phyloP scores from a whole-genome alignment of 305 asterid species.

The Fraxinus floribunda region DNA sequence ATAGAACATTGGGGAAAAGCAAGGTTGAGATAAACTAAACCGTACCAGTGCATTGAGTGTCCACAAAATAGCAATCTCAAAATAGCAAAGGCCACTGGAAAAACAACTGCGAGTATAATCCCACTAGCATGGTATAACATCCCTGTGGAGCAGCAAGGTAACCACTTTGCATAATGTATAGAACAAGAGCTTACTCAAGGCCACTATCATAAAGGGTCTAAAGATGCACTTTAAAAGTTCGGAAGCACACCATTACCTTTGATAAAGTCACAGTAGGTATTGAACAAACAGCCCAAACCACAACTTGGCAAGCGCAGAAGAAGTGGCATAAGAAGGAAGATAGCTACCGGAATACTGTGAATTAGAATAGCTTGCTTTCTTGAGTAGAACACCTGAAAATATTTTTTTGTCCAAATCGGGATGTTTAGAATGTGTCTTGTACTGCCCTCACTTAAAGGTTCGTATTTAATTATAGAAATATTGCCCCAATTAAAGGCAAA shows the following conservation, averaged over 20 bases:
- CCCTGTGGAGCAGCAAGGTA: conserved; percentile 54
- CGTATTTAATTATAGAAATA: conserved; percentile 12
- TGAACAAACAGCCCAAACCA: conserved; percentile 43
- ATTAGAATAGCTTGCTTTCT: conserved; percentile 65
- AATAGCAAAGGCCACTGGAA: conserved; percentile 71
- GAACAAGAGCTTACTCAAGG: conserved; percentile 14
- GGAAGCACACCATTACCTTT: conserved; percentile 60
- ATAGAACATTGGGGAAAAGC: conserved; percentile 17
- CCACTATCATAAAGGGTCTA: conserved; percentile 6
- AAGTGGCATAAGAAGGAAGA: conserved; percentile 80
- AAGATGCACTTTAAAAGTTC: conserved; percentile 16
- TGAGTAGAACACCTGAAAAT: conserved; percentile 70
- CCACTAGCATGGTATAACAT: conserved; percentile 68
- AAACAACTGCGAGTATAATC: conserved; percentile 61
- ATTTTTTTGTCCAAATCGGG: conserved; percentile 22
- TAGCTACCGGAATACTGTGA: conserved; percentile 75
- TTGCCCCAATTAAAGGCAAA: conserved; percentile 20
- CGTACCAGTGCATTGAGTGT: conserved; percentile 90
- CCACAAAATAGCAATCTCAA: conserved; percentile 63
- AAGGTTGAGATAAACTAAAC: conserved; percentile 19
- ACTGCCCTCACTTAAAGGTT: conserved; percentile 10
- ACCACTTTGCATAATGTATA: conserved; percentile 16
- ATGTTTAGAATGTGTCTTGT: conserved; percentile 14
- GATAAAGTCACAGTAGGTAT: conserved; percentile 57
- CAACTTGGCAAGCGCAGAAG: conserved; percentile 56